These are phyloP conservation scores for Condylostoma magnum DNA, from an alignment of 169 alveolate species.

Conservation along the genomic window DNA sequence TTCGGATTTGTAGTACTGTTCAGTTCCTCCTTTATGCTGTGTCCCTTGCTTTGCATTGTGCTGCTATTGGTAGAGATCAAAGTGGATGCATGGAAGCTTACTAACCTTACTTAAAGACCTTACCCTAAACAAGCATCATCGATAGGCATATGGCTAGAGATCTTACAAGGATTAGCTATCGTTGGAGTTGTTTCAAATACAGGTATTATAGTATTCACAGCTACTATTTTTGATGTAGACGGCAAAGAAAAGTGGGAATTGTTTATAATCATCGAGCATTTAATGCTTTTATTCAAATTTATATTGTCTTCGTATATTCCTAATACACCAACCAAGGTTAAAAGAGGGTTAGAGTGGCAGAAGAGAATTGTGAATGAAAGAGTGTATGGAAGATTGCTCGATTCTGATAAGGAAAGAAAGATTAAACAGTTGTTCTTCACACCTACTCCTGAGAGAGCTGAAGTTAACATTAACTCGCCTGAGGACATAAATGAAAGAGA, in stretches of 20 bases:
- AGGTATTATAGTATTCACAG: slow-evolving; percentile 3
- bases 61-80: neutral
- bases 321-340: slow-evolving; percentile 12
- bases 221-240: neutral
- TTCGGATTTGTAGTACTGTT: slow-evolving; percentile 18
- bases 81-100: slow-evolving; percentile 16
- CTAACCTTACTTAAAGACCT: slow-evolving; percentile 1
- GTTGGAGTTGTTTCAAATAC: slow-evolving; percentile 21
- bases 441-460: no score
- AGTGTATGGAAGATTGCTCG: neutral
- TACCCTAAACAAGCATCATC: slow-evolving; percentile 1
- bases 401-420: slow-evolving; percentile 15
- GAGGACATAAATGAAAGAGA: no score
- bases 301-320: neutral
- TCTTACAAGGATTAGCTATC: neutral
- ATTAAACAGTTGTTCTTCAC: neutral
- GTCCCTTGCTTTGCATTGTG: neutral
- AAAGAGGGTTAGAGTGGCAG: slow-evolving; percentile 7
- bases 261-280: slow-evolving; percentile 27
- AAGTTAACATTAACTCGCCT: no score
- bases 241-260: neutral
- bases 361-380: slow-evolving; percentile 7
- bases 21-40: slow-evolving; percentile 12
- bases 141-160: slow-evolving; percentile 14
- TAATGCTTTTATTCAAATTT: slow-evolving; percentile 9